A percentile compares a stretch with the other conserved stretches of the same genome.
Conservation (phyloP, 108 stramenopile species). For the Skeletonema marinoi region DNA sequence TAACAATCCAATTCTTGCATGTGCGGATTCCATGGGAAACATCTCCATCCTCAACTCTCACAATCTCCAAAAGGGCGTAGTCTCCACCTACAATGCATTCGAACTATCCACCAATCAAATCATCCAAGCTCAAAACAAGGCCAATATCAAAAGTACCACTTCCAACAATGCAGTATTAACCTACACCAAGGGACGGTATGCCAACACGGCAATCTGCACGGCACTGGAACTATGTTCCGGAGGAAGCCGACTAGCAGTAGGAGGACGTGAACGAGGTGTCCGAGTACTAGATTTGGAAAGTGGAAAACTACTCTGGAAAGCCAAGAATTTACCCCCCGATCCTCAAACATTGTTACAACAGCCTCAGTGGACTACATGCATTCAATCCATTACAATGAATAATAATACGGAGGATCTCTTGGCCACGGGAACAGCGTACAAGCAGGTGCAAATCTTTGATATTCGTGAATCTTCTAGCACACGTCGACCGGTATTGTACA, state of each 20-base stretch:
- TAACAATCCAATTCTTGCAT: conserved; percentile 19
- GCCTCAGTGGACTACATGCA: conserved; percentile 77
- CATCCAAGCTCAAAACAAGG: background rate
- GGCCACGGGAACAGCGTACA: conserved; percentile 81
- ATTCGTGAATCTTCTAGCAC: conserved; percentile 57
- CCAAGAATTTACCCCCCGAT: conserved; percentile 86
- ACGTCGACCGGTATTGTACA: conserved; percentile 68
- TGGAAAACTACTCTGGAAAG: conserved; percentile 69
- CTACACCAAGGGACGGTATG: conserved; percentile 61
- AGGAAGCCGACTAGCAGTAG: conserved; percentile 54
- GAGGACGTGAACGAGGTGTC: conserved; percentile 79
- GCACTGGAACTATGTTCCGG: conserved; percentile 53
- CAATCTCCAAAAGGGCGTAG: conserved; percentile 14
- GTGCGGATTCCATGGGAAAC: conserved; percentile 29
- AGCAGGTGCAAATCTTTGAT: conserved; percentile 83
- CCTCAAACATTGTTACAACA: conserved; percentile 84
- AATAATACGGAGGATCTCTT: conserved; percentile 45
- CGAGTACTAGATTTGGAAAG: conserved; percentile 66
- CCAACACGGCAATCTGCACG: conserved; percentile 62
- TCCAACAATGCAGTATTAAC: conserved; percentile 34
- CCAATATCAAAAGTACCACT: background rate
- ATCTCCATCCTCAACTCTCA: conserved; percentile 22
- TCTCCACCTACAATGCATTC: conserved; percentile 34
- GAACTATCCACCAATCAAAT: background rate
- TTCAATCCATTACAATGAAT: conserved; percentile 53